Percentiles rank a stretch among this genome's conserved stretches.
Evolutionary conservation across 2,329 filamentous ascomycete genomes (phyloP).

Genomic region (Bipolaris gigantea): DNA sequence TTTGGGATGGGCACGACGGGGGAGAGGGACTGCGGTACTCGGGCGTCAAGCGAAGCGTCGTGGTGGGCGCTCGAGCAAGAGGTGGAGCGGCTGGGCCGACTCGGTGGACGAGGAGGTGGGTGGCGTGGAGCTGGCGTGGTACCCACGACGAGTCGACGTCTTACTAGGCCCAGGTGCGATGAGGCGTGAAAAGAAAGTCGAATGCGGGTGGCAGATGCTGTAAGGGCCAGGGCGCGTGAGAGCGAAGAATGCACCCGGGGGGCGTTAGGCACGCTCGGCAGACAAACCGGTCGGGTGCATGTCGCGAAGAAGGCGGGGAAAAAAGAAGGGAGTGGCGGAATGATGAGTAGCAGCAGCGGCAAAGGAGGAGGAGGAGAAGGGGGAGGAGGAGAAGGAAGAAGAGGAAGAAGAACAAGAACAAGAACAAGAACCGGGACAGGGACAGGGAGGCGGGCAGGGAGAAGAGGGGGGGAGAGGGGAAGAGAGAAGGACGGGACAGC

Average conservation of each 20-base stretch:
- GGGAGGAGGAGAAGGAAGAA: background rate
- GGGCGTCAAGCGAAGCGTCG: slow-evolving; percentile 25
- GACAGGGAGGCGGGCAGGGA: background rate
- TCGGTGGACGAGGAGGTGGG: slow-evolving; percentile 18
- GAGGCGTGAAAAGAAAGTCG: slow-evolving; percentile 24
- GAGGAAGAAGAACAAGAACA: slow-evolving; percentile 10
- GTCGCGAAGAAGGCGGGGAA: slow-evolving; percentile 18
- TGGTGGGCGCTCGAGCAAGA: slow-evolving; percentile 14
- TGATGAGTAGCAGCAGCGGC: no score
- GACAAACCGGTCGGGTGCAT: slow-evolving; percentile 24
- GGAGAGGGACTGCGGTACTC: slow-evolving; percentile 23
- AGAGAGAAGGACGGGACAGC: slow-evolving; percentile 15
- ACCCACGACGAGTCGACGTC: slow-evolving; percentile 28
- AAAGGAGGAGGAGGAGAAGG: slow-evolving; percentile 17
- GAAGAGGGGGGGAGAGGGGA: slow-evolving; percentile 4
- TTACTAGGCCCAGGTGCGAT: slow-evolving; percentile 17
- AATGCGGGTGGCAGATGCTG: slow-evolving; percentile 5
- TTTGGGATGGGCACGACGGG: slow-evolving; percentile 24
- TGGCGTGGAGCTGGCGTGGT: slow-evolving; percentile 28
- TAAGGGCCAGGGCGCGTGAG: slow-evolving; percentile 6
- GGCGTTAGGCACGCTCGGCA: slow-evolving; percentile 13
- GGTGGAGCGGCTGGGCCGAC: slow-evolving; percentile 13
- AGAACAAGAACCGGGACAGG: background rate
- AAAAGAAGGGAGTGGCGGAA: slow-evolving; percentile 3
- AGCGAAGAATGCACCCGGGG: slow-evolving; percentile 9